A percentile compares a stretch with the other conserved stretches of the same genome.
phyloP scores from a whole-genome alignment of 2,329 filamentous ascomycete genomes.

The Diplodia corticola region DNA sequence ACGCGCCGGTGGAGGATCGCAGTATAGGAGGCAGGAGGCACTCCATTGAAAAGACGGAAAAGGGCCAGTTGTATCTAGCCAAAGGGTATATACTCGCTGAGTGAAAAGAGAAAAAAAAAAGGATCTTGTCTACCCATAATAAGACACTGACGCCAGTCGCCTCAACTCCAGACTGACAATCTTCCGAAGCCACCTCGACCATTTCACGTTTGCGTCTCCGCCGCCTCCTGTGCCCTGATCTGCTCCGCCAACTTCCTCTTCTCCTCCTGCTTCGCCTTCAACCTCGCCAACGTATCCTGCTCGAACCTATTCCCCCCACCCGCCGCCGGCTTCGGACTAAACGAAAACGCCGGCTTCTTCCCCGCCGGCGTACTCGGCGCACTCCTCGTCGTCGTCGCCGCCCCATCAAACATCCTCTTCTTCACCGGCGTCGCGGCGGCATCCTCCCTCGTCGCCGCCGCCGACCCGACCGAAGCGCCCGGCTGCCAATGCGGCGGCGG shows the following conservation, averaged over 20 bases:
- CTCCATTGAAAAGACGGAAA: background rate
- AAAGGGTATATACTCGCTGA: conserved; percentile 7
- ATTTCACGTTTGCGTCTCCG: background rate
- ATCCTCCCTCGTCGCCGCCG: background rate
- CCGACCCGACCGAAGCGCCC: conserved; percentile 22
- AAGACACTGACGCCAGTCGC: background rate
- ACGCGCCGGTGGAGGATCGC: background rate
- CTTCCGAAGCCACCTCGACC: background rate
- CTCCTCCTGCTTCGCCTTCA: conserved; percentile 44
- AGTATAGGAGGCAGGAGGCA: background rate
- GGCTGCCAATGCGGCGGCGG: conserved; percentile 26
- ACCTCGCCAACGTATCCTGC: conserved; percentile 47
- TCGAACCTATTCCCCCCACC: conserved; percentile 33
- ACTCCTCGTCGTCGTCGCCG: background rate
- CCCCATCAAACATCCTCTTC: conserved; percentile 22
- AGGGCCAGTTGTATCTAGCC: background rate
- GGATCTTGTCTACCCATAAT: background rate
- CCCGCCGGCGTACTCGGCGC: conserved; percentile 36
- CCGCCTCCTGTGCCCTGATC: conserved; percentile 36
- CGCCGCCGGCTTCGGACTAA: conserved; percentile 36
- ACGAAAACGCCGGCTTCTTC: conserved; percentile 44
- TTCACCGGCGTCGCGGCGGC: conserved; percentile 16
- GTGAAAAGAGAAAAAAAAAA: background rate
- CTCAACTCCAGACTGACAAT: background rate
- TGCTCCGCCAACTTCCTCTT: conserved; percentile 47